A percentile compares a stretch with the other conserved stretches of the same genome.
phyloP scores from a whole-genome alignment of 768 basidiomycete genomes.

The Auriculariales sp. region DNA sequence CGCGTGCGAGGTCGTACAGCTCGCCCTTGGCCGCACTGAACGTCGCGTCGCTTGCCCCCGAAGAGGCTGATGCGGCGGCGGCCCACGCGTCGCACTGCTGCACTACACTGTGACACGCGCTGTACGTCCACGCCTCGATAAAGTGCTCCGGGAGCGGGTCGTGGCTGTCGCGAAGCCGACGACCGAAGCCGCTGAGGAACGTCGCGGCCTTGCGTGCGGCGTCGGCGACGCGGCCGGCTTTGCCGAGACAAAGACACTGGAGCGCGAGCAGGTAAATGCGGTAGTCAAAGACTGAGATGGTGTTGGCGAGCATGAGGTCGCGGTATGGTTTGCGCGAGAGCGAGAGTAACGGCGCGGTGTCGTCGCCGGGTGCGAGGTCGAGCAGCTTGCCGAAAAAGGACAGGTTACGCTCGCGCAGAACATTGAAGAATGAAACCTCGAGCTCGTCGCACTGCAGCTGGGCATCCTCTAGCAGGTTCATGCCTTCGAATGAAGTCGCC shows the following conservation, averaged over 20 bases:
- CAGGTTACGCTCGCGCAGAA: conserved; percentile 64
- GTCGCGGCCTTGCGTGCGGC: conserved; percentile 52
- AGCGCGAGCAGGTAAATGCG: conserved; percentile 79
- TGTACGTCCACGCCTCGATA: conserved; percentile 88
- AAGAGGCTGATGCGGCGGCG: conserved; percentile 27
- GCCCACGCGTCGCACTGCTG: conserved; percentile 70
- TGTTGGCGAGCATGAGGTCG: conserved; percentile 77
- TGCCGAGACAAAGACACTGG: conserved; percentile 65
- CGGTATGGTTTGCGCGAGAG: conserved; percentile 71
- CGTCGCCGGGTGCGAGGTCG: conserved; percentile 52
- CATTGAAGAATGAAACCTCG: conserved; percentile 65
- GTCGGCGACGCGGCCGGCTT: conserved; percentile 52
- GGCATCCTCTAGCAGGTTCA: conserved; percentile 82
- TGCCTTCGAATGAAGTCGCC: conserved; percentile 81
- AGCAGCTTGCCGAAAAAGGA: conserved; percentile 89
- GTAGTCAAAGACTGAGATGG: conserved; percentile 89
- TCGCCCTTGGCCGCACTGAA: conserved; percentile 79
- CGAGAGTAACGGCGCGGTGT: conserved; percentile 69
- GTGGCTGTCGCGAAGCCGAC: conserved; percentile 56
- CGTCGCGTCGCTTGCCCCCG: conserved; percentile 30
- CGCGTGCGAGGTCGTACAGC: conserved; percentile 72
- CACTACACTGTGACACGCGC: conserved; percentile 71
- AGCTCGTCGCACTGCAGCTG: conserved; percentile 82
- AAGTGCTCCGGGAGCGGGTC: conserved; percentile 49
- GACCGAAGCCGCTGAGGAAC: conserved; percentile 68